Evolutionary conservation across 2,329 filamentous ascomycete species (phyloP).

Genomic region (Chaetoscypha palmicola): DNA sequence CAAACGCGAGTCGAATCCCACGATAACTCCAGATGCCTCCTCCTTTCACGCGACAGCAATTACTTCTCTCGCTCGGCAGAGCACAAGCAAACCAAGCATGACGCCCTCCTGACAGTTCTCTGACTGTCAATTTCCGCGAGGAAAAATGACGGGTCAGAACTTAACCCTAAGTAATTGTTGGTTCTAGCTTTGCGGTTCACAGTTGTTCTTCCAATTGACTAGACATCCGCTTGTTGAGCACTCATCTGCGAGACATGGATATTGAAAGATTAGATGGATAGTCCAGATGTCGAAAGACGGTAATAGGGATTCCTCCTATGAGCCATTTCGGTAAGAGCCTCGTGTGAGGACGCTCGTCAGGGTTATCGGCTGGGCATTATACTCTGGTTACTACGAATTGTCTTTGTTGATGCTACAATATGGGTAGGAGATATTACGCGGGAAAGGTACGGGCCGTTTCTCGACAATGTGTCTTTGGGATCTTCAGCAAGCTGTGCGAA

Average conservation of each 20-base stretch:
- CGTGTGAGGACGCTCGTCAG: constrained; percentile 71
- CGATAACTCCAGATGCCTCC: constrained; percentile 20
- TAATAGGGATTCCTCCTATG: constrained; percentile 61
- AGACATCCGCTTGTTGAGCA: constrained; percentile 35
- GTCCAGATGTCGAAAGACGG: constrained; percentile 48
- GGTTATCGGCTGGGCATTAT: constrained; percentile 56
- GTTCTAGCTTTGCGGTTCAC: constrained; percentile 68
- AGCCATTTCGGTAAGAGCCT: constrained; percentile 70
- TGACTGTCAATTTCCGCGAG: constrained; percentile 64
- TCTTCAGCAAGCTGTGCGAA: constrained; percentile 32
- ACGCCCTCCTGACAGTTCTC: constrained; percentile 75
- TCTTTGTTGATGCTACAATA: constrained; percentile 38
- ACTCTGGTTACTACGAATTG: constrained; percentile 58
- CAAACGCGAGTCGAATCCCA: constrained; percentile 19
- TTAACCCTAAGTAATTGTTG: constrained; percentile 88
- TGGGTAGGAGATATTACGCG: constrained; percentile 34
- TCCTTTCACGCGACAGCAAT: constrained; percentile 24
- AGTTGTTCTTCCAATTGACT: constrained; percentile 66
- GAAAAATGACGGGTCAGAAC: constrained; percentile 72
- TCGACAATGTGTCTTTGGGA: constrained; percentile 43
- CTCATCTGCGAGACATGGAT: constrained; percentile 30
- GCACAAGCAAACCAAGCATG: constrained; percentile 49
- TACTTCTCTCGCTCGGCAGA: constrained; percentile 34
- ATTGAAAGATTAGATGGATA: constrained; percentile 45
- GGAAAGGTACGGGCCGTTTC: constrained; percentile 36